A percentile compares a stretch with the other conserved stretches of the same genome.
Evolutionary conservation across 1,284 basidiomycete species (phyloP).

Genomic region (Neotropicomus parvogracilis): DNA sequence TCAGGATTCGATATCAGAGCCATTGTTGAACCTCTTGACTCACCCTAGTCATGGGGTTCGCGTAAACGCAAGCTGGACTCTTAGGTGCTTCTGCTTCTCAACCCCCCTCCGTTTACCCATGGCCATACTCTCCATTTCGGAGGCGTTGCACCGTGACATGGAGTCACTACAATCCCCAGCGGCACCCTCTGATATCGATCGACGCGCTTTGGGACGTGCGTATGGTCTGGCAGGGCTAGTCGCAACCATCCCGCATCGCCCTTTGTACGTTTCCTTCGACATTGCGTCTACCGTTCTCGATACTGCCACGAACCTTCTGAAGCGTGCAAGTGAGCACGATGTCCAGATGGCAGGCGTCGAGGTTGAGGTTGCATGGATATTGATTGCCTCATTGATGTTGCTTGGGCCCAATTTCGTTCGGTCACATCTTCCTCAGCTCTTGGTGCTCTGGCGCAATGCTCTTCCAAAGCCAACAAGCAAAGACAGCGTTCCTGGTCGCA

Average conservation of each 20-base stretch:
- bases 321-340: conserved; percentile 88
- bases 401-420: conserved; percentile 93
- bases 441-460: conserved; percentile 96
- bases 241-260: conserved; percentile 80
- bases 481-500: conserved; percentile 67
- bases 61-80: conserved; percentile 81
- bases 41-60: conserved; percentile 89
- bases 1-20: conserved; percentile 83
- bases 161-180: conserved; percentile 63
- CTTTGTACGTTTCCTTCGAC: conserved; percentile 94
- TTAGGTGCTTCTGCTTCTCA: conserved; percentile 87
- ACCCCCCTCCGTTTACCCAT: conserved; percentile 83
- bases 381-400: conserved; percentile 87
- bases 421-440: conserved; percentile 85
- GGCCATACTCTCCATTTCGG: conserved; percentile 70
- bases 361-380: conserved; percentile 92
- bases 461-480: conserved; percentile 92
- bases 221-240: conserved; percentile 88
- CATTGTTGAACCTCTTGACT: conserved; percentile 78
- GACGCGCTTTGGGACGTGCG: conserved; percentile 80
- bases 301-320: conserved; percentile 86
- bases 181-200: conserved; percentile 68
- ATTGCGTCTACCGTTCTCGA: conserved; percentile 89
- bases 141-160: conserved; percentile 83
- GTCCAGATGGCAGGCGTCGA: conserved; percentile 79